Conservation (phyloP, 2,329 filamentous ascomycete species). For the Pseudopithomyces chartarum region DNA sequence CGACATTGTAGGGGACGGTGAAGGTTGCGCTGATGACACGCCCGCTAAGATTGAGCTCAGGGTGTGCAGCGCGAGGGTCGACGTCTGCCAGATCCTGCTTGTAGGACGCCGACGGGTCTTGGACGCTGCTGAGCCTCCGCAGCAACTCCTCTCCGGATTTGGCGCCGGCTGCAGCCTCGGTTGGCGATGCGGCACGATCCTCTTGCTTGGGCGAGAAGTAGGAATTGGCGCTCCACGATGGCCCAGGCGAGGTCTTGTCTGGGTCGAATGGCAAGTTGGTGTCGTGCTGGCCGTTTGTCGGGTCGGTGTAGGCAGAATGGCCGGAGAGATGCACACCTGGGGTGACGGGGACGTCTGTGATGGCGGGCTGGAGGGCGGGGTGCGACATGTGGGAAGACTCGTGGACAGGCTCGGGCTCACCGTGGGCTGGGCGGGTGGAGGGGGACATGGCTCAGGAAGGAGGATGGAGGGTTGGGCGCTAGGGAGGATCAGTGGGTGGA, state of each 20-base stretch:
- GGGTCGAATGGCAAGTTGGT: slow-evolving; percentile 36
- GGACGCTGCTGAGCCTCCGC: slow-evolving; percentile 56
- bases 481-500: slow-evolving; percentile 16
- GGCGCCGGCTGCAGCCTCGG: slow-evolving; percentile 51
- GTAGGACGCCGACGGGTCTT: slow-evolving; percentile 31
- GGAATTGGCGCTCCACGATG: slow-evolving; percentile 44
- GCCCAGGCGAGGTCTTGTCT: slow-evolving; percentile 36
- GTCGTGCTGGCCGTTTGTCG: slow-evolving; percentile 20
- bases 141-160: slow-evolving; percentile 57
- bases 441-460: slow-evolving; percentile 28
- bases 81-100: slow-evolving; percentile 52
- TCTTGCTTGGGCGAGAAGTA: slow-evolving; percentile 38
- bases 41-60: slow-evolving; percentile 63
- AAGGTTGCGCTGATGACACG: slow-evolving; percentile 68
- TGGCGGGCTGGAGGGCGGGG: slow-evolving; percentile 45
- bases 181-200: slow-evolving; percentile 37
- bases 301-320: slow-evolving; percentile 45
- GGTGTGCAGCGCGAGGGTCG: slow-evolving; percentile 61
- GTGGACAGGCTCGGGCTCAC: slow-evolving; percentile 28
- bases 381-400: slow-evolving; percentile 31
- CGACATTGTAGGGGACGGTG: slow-evolving; percentile 65
- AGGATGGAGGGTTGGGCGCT: slow-evolving; percentile 25
- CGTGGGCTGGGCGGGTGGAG: slow-evolving; percentile 22
- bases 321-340: slow-evolving; percentile 46
- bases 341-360: slow-evolving; percentile 50